A percentile compares a stretch with the other conserved stretches of the same genome.
These are phyloP conservation scores for Trichoderma sp. DNA, from an alignment of 2,329 filamentous ascomycete genomes.

Conservation along the genomic window DNA sequence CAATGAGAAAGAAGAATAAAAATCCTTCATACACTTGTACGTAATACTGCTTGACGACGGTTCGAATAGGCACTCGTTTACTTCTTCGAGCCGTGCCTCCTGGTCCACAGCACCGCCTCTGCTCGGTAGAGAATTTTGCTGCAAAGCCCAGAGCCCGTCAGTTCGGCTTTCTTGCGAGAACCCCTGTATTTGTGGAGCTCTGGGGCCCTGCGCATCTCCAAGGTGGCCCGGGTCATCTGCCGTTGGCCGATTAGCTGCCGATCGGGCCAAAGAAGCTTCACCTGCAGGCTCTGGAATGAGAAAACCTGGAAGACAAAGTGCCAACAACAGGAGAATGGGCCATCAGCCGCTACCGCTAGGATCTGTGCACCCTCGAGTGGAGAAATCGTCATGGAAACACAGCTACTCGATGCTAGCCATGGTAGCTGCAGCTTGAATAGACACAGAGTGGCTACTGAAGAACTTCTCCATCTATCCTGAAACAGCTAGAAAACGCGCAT, in stretches of 20 bases:
- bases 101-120: not conserved
- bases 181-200: conserved; percentile 17
- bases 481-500: not conserved
- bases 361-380: not conserved
- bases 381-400: not conserved
- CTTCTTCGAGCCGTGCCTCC: not conserved
- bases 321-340: not conserved
- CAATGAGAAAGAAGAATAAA: not conserved
- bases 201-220: conserved; percentile 10
- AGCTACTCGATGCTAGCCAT: not conserved
- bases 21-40: not conserved
- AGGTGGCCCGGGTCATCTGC: conserved; percentile 14
- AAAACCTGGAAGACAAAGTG: not conserved
- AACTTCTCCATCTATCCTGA: not conserved
- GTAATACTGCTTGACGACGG: not conserved
- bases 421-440: not conserved
- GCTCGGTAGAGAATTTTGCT: not conserved
- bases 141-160: not conserved
- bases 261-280: conserved; percentile 13
- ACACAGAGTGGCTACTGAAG: not conserved
- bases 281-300: not conserved
- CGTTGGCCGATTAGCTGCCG: conserved; percentile 19
- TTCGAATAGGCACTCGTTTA: not conserved
- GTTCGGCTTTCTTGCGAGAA: not conserved
- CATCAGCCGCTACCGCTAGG: not conserved